Evolutionary conservation across 2,329 filamentous ascomycete species (phyloP).

Genomic region (Akanthomyces dipterigenus): DNA sequence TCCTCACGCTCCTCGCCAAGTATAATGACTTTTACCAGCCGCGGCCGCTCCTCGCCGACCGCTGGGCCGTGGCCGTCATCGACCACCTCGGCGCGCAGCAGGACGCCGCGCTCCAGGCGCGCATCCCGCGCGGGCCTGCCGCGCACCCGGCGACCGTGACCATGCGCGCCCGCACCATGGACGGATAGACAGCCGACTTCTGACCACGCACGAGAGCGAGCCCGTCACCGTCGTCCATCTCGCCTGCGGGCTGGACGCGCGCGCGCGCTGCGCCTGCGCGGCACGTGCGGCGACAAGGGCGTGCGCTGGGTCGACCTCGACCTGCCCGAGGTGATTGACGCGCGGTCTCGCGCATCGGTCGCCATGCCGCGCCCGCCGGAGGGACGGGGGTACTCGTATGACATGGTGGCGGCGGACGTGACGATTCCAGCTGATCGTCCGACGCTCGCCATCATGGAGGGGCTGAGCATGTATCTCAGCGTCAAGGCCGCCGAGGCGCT

Average conservation of each 20-base stretch:
- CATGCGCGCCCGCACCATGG: neutral
- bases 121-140: neutral
- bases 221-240: constrained; percentile 24
- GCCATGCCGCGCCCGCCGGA: constrained; percentile 9
- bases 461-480: constrained; percentile 25
- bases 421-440: constrained; percentile 25
- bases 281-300: constrained; percentile 9
- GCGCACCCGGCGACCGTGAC: neutral
- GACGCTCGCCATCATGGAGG: constrained; percentile 26
- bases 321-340: constrained; percentile 26
- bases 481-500: constrained; percentile 19
- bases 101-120: neutral
- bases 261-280: constrained; percentile 20
- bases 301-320: constrained; percentile 30
- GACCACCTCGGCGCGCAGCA: neutral
- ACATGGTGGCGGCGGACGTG: constrained; percentile 20
- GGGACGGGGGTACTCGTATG: constrained; percentile 16
- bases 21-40: constrained; percentile 13
- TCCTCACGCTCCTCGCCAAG: constrained; percentile 14
- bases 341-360: constrained; percentile 20
- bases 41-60: constrained; percentile 14
- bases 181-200: constrained; percentile 19
- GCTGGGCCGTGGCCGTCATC: constrained; percentile 6
- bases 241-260: constrained; percentile 26
- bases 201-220: constrained; percentile 15